Percentiles rank a stretch among this genome's conserved stretches.
Conservation (phyloP, 148 eudicot species). For the Vaccinium myrtillus region DNA sequence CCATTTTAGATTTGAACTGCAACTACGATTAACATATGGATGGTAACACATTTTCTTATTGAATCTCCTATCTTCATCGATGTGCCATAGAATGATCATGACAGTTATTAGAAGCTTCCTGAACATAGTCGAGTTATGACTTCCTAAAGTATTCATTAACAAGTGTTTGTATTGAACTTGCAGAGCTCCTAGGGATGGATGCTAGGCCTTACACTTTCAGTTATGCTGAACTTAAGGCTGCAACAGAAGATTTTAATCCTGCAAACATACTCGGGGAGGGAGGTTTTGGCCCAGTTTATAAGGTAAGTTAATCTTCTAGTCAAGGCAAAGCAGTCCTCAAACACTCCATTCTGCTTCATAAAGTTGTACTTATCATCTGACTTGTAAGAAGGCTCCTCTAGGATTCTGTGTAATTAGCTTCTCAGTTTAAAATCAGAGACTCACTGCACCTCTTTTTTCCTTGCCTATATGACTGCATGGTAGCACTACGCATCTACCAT, state of each 20-base stretch:
- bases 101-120: background rate
- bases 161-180: slow-evolving; percentile 6
- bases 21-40: background rate
- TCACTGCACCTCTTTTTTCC: background rate
- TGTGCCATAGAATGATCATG: background rate
- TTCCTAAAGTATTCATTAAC: background rate
- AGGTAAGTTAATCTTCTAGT: slow-evolving; percentile 30
- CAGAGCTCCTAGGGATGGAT: slow-evolving; percentile 69
- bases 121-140: background rate
- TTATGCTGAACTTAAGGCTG: slow-evolving; percentile 67
- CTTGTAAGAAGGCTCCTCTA: background rate
- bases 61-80: background rate
- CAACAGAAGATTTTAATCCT: slow-evolving; percentile 55
- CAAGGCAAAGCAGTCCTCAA: background rate
- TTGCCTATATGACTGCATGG: background rate
- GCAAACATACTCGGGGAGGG: slow-evolving; percentile 65
- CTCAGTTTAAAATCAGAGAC: background rate
- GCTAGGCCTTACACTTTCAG: slow-evolving; percentile 54
- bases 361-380: slow-evolving; percentile 1
- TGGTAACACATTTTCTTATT: background rate
- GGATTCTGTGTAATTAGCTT: background rate
- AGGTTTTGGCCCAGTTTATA: slow-evolving; percentile 67
- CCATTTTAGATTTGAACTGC: background rate
- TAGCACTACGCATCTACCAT: background rate
- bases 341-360: background rate